A percentile compares a stretch with the other conserved stretches of the same genome.
Evolutionary conservation across 2,329 filamentous ascomycete genomes (phyloP).

Genomic region (Shiraia sp.): DNA sequence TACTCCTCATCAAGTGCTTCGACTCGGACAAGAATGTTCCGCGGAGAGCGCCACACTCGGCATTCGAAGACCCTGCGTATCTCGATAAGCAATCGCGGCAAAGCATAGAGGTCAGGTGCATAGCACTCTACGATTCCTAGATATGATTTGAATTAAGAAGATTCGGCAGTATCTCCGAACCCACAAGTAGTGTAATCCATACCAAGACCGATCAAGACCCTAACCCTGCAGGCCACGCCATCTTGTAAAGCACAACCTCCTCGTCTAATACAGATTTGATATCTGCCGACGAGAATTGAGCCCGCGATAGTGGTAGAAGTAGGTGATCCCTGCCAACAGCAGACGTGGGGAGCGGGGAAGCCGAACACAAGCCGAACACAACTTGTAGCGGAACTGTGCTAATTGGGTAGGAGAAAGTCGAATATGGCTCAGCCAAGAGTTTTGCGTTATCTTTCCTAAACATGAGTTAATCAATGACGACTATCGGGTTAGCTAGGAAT

Average conservation of each 20-base stretch:
- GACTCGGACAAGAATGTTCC: constrained; percentile 22
- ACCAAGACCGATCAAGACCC: neutral
- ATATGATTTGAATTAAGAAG: constrained; percentile 6
- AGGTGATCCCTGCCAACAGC: constrained; percentile 5
- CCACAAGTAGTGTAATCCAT: constrained; percentile 3
- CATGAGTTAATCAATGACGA: constrained; percentile 7
- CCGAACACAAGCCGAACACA: constrained; percentile 1
- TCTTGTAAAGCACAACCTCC: constrained; percentile 1
- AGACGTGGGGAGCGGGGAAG: constrained; percentile 23
- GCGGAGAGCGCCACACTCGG: constrained; percentile 25
- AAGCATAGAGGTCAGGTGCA: constrained; percentile 31
- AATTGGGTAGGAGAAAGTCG: neutral
- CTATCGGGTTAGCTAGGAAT: constrained; percentile 6
- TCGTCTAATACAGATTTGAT: neutral
- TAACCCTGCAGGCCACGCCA: constrained; percentile 4
- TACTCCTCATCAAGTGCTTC: constrained; percentile 33
- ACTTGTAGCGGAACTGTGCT: too few species aligned
- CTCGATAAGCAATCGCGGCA: constrained; percentile 18
- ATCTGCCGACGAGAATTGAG: constrained; percentile 17
- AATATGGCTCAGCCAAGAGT: neutral
- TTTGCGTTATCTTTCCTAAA: constrained; percentile 5
- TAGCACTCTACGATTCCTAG: constrained; percentile 26
- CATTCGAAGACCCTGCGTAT: constrained; percentile 24
- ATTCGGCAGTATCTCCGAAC: too few species aligned
- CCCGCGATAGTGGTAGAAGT: constrained; percentile 21